Conservation (phyloP, 257 asterid species). For the Solanum chmielewskii region DNA sequence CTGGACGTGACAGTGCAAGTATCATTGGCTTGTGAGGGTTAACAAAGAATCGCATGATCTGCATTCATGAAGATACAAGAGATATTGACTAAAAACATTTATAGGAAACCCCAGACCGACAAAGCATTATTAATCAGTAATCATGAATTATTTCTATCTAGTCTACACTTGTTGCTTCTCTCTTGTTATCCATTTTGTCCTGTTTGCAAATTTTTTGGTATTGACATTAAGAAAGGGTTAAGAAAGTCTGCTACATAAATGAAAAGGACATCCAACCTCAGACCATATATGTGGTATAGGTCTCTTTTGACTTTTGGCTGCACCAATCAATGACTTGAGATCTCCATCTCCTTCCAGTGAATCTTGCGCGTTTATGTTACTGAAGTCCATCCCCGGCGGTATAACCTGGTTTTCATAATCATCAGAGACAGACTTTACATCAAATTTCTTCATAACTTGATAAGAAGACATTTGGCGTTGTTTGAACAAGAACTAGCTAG, state of each 20-base stretch:
- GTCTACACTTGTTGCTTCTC: neutral
- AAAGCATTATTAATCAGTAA: neutral
- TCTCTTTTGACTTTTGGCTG: constrained; percentile 28
- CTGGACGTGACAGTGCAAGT: constrained; percentile 62
- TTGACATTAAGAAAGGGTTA: neutral
- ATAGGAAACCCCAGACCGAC: neutral
- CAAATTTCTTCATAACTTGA: neutral
- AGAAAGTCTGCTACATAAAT: neutral
- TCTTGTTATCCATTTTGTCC: neutral
- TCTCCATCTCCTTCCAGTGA: constrained; percentile 37
- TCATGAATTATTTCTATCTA: neutral
- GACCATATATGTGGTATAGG: constrained; percentile 57
- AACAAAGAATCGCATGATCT: constrained; percentile 52
- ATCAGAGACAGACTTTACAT: neutral
- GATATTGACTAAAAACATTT: neutral
- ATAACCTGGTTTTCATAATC: constrained; percentile 31
- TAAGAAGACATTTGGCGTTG: neutral
- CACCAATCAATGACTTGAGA: constrained; percentile 39
- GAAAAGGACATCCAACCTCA: constrained; percentile 33
- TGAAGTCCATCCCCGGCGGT: constrained; percentile 71
- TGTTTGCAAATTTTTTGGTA: neutral
- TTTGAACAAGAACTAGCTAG: neutral
- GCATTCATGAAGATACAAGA: constrained; percentile 11
- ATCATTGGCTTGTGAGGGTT: constrained; percentile 77
- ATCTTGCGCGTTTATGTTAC: constrained; percentile 29